Percentiles rank a stretch among this genome's conserved stretches.
These are phyloP conservation scores for Saccharomyces jurei DNA, from an alignment of 805 yeast species.

Conservation along the genomic window DNA sequence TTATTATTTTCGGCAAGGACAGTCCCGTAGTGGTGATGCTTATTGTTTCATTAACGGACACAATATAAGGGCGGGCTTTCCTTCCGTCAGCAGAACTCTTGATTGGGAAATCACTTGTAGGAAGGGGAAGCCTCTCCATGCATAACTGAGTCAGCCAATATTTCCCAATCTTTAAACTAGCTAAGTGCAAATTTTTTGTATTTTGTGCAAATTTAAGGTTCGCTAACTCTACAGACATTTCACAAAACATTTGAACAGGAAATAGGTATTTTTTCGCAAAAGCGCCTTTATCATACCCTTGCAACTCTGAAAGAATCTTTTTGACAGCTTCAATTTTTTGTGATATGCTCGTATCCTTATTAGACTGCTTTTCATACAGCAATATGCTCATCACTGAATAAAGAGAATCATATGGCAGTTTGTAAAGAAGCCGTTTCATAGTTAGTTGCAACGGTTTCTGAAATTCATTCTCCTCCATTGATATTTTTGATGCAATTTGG, in stretches of 20 bases:
- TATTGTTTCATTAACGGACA: slow-evolving; percentile 38
- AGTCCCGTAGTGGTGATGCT: slow-evolving; percentile 73
- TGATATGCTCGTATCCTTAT: slow-evolving; percentile 32
- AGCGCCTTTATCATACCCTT: slow-evolving; percentile 15
- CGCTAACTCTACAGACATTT: slow-evolving; percentile 44
- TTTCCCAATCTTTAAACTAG: slow-evolving; percentile 34
- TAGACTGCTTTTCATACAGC: slow-evolving; percentile 34
- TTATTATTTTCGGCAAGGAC: slow-evolving; percentile 77
- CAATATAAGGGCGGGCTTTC: slow-evolving; percentile 39
- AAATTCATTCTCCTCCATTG: slow-evolving; percentile 42
- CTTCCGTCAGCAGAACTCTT: slow-evolving; percentile 40
- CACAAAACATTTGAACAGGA: slow-evolving; percentile 45
- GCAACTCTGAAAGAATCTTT: slow-evolving; percentile 37
- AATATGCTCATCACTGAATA: slow-evolving; percentile 54
- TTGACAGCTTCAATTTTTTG: slow-evolving; percentile 48
- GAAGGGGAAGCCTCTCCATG: slow-evolving; percentile 49
- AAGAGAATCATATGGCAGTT: slow-evolving; percentile 68
- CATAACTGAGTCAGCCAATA: slow-evolving; percentile 56
- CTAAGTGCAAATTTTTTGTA: slow-evolving; percentile 19
- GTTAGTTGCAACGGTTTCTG: slow-evolving; percentile 46
- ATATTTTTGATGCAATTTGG: slow-evolving; percentile 68
- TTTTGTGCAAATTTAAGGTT: slow-evolving; percentile 29
- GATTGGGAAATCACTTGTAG: slow-evolving; percentile 45
- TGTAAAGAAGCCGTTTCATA: slow-evolving; percentile 38
- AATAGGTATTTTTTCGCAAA: slow-evolving; percentile 30